phyloP scores from a whole-genome alignment of 331 rosid genomes.

The Rhamnella rubrinervis region DNA sequence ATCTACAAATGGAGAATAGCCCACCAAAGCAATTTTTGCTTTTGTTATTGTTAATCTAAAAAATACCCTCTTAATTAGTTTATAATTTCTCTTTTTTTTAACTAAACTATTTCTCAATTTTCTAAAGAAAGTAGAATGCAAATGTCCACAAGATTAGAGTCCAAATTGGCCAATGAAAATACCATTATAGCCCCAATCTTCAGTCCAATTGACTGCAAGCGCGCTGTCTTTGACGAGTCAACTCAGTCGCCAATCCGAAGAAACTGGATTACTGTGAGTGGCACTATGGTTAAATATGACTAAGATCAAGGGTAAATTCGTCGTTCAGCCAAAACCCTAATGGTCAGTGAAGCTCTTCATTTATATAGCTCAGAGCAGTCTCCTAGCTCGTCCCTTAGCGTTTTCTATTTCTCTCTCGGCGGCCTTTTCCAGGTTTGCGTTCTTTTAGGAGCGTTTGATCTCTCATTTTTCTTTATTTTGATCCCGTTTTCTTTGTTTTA shows the following conservation, averaged over 20 bases:
- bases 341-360: neutral
- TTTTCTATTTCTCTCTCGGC: conserved; percentile 9
- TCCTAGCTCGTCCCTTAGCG: neutral
- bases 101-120: no score
- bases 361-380: conserved; percentile 4
- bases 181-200: no score
- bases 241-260: neutral
- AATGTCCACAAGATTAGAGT: no score
- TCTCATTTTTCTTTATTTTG: neutral
- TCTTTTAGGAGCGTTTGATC: neutral
- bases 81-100: no score
- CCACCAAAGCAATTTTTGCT: no score
- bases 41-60: no score
- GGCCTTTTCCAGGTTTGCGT: conserved; percentile 33
- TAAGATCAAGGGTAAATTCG: conserved; percentile 7
- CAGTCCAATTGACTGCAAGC: no score
- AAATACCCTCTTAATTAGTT: no score
- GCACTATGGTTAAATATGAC: neutral
- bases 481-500: neutral
- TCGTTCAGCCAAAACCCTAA: conserved; percentile 5
- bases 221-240: neutral
- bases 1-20: no score
- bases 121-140: no score
- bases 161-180: no score
- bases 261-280: neutral